Evolutionary conservation across 1,139 yeast species (phyloP).

Genomic region (Magnusiomyces clavatus): DNA sequence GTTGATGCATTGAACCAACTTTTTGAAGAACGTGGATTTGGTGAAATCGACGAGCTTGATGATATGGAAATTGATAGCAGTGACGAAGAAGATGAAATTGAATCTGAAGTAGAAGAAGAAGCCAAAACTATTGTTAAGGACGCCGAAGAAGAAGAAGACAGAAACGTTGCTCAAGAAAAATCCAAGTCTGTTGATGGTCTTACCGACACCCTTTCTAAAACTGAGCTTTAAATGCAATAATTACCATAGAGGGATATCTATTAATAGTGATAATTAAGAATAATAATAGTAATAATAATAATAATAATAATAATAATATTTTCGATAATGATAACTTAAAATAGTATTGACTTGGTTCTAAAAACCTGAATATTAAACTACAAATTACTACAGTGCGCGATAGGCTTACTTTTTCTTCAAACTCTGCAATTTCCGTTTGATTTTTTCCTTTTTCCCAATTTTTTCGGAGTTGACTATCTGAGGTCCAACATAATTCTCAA

Average conservation of each 20-base stretch:
- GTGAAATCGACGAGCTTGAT: conserved; percentile 84
- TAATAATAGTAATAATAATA: neutral
- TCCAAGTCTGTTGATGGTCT: conserved; percentile 49
- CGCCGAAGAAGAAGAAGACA: conserved; percentile 40
- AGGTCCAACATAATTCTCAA: conserved; percentile 26
- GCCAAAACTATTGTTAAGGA: conserved; percentile 27
- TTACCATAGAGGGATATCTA: neutral
- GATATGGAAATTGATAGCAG: conserved; percentile 88
- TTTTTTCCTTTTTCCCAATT: neutral
- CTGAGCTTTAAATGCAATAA: conserved; percentile 26
- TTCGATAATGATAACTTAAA: no score
- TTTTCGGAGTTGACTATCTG: neutral
- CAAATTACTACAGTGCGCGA: neutral
- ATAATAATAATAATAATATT: neutral
- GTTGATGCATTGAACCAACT: conserved; percentile 48
- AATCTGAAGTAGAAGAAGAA: conserved; percentile 56
- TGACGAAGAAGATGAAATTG: conserved; percentile 75
- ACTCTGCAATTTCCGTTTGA: neutral
- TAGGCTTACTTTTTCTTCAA: no score
- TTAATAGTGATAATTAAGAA: neutral
- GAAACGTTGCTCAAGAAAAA: conserved; percentile 30
- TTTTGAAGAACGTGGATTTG: conserved; percentile 67
- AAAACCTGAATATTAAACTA: neutral
- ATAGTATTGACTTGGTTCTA: neutral
- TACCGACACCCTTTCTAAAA: conserved; percentile 49